Percentiles rank a stretch among this genome's conserved stretches.
Conservation (phyloP, 176 grass and related monocot genomes). For the Ensete ventricosum region DNA sequence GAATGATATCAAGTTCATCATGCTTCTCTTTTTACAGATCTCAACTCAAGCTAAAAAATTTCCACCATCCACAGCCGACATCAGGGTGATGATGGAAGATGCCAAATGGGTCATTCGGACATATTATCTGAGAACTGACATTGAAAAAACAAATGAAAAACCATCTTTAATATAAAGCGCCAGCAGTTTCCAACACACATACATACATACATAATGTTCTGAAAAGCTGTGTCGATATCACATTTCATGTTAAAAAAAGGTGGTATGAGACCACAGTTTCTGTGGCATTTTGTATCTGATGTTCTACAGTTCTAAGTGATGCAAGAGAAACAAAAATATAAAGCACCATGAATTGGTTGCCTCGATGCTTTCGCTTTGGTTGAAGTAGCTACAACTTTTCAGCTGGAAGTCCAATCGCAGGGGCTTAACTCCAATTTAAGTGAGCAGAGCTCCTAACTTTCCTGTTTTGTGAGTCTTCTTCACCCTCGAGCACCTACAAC, state of each 20-base stretch:
- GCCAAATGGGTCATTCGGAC: no score
- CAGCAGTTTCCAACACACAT: no score
- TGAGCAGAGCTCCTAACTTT: constrained; percentile 43
- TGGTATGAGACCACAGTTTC: neutral
- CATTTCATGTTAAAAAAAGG: neutral
- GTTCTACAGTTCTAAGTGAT: neutral
- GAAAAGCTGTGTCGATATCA: no score
- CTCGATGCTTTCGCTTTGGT: neutral
- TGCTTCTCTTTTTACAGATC: no score
- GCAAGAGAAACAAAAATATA: neutral
- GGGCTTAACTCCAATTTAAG: constrained; percentile 34
- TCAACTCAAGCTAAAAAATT: no score
- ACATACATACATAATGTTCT: no score
- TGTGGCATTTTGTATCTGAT: neutral
- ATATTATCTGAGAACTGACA: no score
- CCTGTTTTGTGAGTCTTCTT: constrained; percentile 39
- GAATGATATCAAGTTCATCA: neutral
- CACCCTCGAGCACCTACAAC: constrained; percentile 27
- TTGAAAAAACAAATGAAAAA: no score
- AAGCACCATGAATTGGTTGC: neutral
- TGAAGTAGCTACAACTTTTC: constrained; percentile 40
- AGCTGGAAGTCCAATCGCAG: constrained; percentile 51
- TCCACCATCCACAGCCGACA: no score
- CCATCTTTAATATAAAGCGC: no score
- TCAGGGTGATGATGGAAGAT: no score